Evolutionary conservation across 371 early-diverging fungal species (phyloP).

Genomic region (Apophysomyces elegans): DNA sequence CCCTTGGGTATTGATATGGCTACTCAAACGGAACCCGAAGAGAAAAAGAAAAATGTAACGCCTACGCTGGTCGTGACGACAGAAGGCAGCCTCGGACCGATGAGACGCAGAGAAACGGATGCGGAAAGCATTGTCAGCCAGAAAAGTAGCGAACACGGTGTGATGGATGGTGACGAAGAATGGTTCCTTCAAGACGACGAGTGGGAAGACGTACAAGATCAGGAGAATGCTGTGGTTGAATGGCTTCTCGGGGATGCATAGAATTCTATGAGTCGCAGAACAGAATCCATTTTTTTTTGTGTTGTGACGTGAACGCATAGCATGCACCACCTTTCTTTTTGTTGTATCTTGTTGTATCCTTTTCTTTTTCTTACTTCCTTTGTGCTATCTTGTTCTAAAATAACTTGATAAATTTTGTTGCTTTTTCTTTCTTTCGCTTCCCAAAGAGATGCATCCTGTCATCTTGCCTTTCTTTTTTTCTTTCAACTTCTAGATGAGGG

Average conservation of each 20-base stretch:
- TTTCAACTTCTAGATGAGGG: too few relatives aligned
- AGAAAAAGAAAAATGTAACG: conserved; percentile 2
- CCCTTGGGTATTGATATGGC: conserved; percentile 16
- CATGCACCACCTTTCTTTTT: neutral
- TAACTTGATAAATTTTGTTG: too few relatives aligned
- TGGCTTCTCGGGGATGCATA: conserved; percentile 45
- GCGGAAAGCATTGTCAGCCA: conserved; percentile 5
- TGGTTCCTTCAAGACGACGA: conserved; percentile 51
- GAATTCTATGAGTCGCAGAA: too few relatives aligned
- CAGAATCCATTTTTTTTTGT: too few relatives aligned
- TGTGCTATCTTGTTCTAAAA: too few relatives aligned
- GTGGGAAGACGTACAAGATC: conserved; percentile 47
- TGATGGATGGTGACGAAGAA: conserved; percentile 51
- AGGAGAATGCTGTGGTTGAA: conserved; percentile 42
- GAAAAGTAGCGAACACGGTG: conserved; percentile 30
- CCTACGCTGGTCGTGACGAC: conserved; percentile 28
- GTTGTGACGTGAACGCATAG: neutral
- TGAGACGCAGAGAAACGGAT: neutral
- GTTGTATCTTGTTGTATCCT: neutral
- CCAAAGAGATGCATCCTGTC: too few relatives aligned
- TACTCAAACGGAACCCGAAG: conserved; percentile 16
- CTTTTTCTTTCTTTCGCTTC: too few relatives aligned
- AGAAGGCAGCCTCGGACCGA: conserved; percentile 13
- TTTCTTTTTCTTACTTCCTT: neutral
- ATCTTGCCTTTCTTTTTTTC: too few relatives aligned